Evolutionary conservation across 768 basidiomycete genomes (phyloP), one percentile per base, ranked within the genome.

Genomic region (Astraeus odoratus): DNA sequence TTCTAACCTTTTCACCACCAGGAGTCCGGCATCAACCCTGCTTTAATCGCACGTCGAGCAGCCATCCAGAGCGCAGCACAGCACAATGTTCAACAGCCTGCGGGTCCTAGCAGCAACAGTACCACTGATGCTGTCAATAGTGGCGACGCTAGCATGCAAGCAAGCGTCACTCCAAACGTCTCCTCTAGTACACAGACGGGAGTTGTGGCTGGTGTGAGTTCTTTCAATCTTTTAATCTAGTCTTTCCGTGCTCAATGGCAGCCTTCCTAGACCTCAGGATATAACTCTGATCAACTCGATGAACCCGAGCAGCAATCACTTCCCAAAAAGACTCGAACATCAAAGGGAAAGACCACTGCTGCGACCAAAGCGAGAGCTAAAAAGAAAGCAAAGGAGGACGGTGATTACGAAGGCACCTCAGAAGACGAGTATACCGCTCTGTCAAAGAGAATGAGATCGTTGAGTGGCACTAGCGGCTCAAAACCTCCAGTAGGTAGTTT

Each of bases 401-500:
- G 71, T 10, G 75, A 75, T 5, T 74, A 79, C 18, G 65, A 74
- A 16, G 69, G 74, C 9, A 74, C 77, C 3, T 74, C 76, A 3
- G 78, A 83, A 10, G 81, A 84, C 46, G 73, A 77, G n/a, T 86
- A 86, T 52, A 81, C 68, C 4, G 80, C 81, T 7, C 61, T 80
- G 9, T 80, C 81, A 8, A 82, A 74, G 57, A 70, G 69, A 39
- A 52, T 71, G 58, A 66, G 68, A 63, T 40, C 56, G 30, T 53
- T 51, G 53, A 53, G 66, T 52, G 58, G 60, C 35, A 47, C 51
- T 53, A 27, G 66, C 50, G 39, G 51, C 15, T 51, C 61, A 0
- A 83, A 83, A 48, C 87, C 85, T 1, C 70, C 83, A 3, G 71
- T 83, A 4, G 95, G 95, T 1, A 81, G 79, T 51, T 86, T 94